Conservation (phyloP, 2,329 filamentous ascomycete species). For the Microdochium trichocladiopsis region DNA sequence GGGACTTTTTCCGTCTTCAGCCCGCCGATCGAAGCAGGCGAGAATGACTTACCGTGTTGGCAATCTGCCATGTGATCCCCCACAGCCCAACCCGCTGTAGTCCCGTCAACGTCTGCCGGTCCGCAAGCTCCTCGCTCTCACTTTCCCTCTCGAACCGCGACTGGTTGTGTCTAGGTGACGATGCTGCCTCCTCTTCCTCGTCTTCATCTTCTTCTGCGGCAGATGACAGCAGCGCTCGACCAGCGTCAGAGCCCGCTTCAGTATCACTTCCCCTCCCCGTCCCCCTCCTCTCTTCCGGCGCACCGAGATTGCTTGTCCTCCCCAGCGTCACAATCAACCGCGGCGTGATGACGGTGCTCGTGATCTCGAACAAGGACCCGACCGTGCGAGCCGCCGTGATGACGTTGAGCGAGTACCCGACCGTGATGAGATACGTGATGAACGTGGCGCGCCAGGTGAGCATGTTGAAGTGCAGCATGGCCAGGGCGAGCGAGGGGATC, state of each 20-base stretch:
- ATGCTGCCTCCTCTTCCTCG: constrained; percentile 12
- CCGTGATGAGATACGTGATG: constrained; percentile 44
- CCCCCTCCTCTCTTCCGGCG: neutral
- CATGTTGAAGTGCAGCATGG: constrained; percentile 46
- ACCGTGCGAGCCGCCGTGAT: constrained; percentile 38
- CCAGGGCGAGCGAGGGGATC: constrained; percentile 39
- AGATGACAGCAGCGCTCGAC: too few relatives aligned
- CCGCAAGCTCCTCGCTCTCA: neutral
- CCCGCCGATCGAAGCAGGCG: neutral
- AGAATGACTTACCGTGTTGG: constrained; percentile 24
- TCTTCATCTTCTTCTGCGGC: constrained; percentile 11
- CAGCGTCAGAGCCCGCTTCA: constrained; percentile 4
- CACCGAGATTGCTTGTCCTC: constrained; percentile 9
- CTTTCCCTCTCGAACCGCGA: constrained; percentile 7
- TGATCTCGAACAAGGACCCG: constrained; percentile 43
- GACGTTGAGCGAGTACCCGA: constrained; percentile 36
- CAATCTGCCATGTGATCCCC: constrained; percentile 31
- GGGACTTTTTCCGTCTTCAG: too few relatives aligned
- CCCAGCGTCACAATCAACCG: constrained; percentile 32
- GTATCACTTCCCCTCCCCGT: neutral
- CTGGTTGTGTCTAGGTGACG: constrained; percentile 4
- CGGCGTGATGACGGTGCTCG: constrained; percentile 44
- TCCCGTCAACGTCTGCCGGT: constrained; percentile 17
- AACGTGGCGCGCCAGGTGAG: constrained; percentile 47
- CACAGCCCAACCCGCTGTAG: constrained; percentile 31